Conservation (phyloP, 2,329 filamentous ascomycete genomes). For the Fusarium buxicola region DNA sequence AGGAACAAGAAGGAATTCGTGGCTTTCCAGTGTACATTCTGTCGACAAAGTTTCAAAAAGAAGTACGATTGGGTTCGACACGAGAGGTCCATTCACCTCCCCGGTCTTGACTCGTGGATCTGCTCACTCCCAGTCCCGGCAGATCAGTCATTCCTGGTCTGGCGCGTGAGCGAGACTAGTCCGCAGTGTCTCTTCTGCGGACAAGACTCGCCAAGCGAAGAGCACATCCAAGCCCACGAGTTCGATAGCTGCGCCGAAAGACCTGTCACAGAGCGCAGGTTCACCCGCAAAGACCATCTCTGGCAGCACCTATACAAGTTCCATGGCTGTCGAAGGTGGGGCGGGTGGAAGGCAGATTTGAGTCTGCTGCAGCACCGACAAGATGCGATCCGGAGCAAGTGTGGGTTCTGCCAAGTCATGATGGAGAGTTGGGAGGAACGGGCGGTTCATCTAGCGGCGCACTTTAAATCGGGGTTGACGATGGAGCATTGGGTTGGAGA, state of each 20-base stretch:
- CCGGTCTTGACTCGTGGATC: conserved; percentile 58
- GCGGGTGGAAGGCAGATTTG: conserved; percentile 60
- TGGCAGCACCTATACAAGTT: conserved; percentile 58
- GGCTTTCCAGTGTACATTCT: conserved; percentile 54
- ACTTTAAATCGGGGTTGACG: conserved; percentile 47
- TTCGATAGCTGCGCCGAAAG: conserved; percentile 63
- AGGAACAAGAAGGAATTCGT: conserved; percentile 29
- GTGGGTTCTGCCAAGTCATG: conserved; percentile 46
- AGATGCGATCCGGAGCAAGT: conserved; percentile 44
- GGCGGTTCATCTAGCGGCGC: conserved; percentile 45
- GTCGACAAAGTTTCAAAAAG: conserved; percentile 53
- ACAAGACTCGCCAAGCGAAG: conserved; percentile 46
- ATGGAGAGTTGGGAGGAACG: conserved; percentile 47
- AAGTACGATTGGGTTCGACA: conserved; percentile 60
- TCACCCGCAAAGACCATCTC: conserved; percentile 57
- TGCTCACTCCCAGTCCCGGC: conserved; percentile 57
- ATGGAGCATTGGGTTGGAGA: conserved; percentile 45
- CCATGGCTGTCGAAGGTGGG: conserved; percentile 58
- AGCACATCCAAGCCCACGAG: conserved; percentile 55
- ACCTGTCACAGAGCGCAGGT: conserved; percentile 55
- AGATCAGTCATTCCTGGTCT: conserved; percentile 57
- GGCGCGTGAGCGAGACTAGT: conserved; percentile 60
- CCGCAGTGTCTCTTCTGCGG: conserved; percentile 57
- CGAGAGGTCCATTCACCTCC: conserved; percentile 62
- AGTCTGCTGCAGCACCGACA: conserved; percentile 48